phyloP scores from a whole-genome alignment of 169 alveolate species.

The Cryptosporidium sp. region DNA sequence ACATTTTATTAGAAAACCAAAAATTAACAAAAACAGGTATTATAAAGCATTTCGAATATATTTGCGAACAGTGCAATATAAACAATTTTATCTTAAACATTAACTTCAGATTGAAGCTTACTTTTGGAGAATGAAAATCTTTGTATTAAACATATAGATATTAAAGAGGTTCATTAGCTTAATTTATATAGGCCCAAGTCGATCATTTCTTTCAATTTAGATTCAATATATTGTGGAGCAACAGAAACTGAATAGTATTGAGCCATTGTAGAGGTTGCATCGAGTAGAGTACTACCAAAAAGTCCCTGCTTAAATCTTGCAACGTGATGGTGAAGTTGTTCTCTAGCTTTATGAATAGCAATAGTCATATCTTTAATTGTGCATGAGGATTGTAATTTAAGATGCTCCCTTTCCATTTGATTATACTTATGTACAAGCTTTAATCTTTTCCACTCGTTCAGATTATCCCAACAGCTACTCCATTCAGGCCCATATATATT shows the following conservation, averaged over 20 bases:
- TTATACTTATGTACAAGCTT: slow-evolving; percentile 35
- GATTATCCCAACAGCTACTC: slow-evolving; percentile 67
- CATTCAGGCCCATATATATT: slow-evolving; percentile 69
- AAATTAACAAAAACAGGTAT: not conserved
- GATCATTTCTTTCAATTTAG: slow-evolving; percentile 50
- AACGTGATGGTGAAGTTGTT: slow-evolving; percentile 70
- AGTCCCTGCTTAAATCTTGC: slow-evolving; percentile 48
- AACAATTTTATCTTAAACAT: too few species aligned
- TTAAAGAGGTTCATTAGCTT: not conserved
- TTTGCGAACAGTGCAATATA: not conserved
- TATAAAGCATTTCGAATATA: not conserved
- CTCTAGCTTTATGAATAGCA: slow-evolving; percentile 74
- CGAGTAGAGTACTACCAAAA: slow-evolving; percentile 50
- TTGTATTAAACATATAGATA: not conserved
- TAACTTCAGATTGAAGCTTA: too few species aligned
- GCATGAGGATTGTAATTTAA: slow-evolving; percentile 41
- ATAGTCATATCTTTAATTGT: slow-evolving; percentile 74
- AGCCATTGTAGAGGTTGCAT: slow-evolving; percentile 60
- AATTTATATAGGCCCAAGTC: slow-evolving; percentile 35
- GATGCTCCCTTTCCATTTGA: slow-evolving; percentile 34
- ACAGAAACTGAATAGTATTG: slow-evolving; percentile 68
- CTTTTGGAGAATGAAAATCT: not conserved
- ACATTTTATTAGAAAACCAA: not conserved
- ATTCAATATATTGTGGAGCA: slow-evolving; percentile 70
- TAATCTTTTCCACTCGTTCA: slow-evolving; percentile 57